Evolutionary conservation across 2,329 filamentous ascomycete species (phyloP), one percentile per base, ranked within the genome.

Genomic region (Aureobasidium melanogenum): DNA sequence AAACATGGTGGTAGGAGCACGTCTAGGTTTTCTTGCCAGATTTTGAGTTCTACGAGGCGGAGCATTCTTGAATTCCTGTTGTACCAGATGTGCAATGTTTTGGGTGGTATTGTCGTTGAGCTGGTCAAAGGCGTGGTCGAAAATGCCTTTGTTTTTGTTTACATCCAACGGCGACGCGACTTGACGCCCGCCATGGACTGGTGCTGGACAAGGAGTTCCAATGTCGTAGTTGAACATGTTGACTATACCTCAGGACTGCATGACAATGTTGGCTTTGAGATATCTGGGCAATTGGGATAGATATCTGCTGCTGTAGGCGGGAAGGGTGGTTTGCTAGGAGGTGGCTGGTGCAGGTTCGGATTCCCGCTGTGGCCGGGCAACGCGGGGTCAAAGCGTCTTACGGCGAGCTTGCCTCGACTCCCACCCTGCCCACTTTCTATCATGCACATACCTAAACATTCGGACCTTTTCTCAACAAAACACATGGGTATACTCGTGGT

Each of bases 1-100:
- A 59, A 71, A 72, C 30, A 74, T 69, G 14, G 66, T 68, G 15
- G 69, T 62, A 3, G 63, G 64, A 39, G 63, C 64, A 39, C 65
- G 66, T 50, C 63, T 67, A n/a, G 64, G 60, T 32, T 65, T 66
- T 12, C 64, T 62, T 36, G 28, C 32, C 51, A 70, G 63, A 47
- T 63, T 66, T 19, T 65, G 66, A 50, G 62, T 61, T 61, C 66
- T 55, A 66, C 63, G 64, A 9, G 70, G 70, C 43, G 66, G 65
- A 15, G 67, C 68, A 48, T 66, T 65, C 5, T 63, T 63, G 32
- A 71, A 67, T 48, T 71, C 64, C 19, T 66, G 64, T 39, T 68
- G 67, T 15, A 72, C 61, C 41, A 61, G n/a, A n/a, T 39, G 22
- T 19, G 57, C 62, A 50, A 62, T 56, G 62, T 63, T 47, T 26